phyloP scores from a whole-genome alignment of 192 early-diverging fungal species.

The Chytriomyces confervae region DNA sequence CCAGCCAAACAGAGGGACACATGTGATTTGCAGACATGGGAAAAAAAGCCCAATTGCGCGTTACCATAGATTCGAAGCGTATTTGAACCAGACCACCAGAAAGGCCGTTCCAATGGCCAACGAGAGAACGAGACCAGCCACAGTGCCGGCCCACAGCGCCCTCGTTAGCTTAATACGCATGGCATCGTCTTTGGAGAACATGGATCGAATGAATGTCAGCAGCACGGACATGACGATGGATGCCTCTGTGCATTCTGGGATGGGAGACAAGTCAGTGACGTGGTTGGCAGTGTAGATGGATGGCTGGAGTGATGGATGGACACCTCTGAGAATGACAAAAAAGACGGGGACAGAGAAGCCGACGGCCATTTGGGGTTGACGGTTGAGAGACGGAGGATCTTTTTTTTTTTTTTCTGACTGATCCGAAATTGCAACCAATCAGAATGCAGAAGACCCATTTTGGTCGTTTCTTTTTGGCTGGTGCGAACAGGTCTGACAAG shows the following conservation, averaged over 20 bases:
- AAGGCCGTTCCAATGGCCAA: conserved; percentile 5
- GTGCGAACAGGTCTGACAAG: too few relatives aligned
- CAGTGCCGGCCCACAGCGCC: conserved; percentile 15
- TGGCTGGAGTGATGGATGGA: too few relatives aligned
- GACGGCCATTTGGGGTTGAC: background rate
- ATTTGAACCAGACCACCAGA: conserved; percentile 27
- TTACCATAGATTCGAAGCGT: conserved; percentile 27
- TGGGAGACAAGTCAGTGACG: background rate
- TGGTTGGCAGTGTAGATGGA: too few relatives aligned
- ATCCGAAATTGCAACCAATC: too few relatives aligned
- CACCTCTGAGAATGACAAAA: conserved; percentile 21
- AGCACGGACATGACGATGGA: conserved; percentile 23
- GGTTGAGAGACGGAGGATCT: too few relatives aligned
- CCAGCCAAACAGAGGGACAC: too few relatives aligned
- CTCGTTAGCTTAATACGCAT: conserved; percentile 7
- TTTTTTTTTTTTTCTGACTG: too few relatives aligned
- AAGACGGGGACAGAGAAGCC: conserved; percentile 18
- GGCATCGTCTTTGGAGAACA: background rate
- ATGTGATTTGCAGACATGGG: too few relatives aligned
- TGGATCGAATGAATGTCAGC: background rate
- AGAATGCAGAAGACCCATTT: too few relatives aligned
- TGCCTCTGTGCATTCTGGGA: conserved; percentile 22
- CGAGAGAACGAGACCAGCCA: background rate
- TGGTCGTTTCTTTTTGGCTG: too few relatives aligned
- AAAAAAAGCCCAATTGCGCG: too few relatives aligned